Evolutionary conservation across 2,329 filamentous ascomycete genomes (phyloP), one percentile per base, ranked within the genome.

Genomic region (Diaporthe sp.): DNA sequence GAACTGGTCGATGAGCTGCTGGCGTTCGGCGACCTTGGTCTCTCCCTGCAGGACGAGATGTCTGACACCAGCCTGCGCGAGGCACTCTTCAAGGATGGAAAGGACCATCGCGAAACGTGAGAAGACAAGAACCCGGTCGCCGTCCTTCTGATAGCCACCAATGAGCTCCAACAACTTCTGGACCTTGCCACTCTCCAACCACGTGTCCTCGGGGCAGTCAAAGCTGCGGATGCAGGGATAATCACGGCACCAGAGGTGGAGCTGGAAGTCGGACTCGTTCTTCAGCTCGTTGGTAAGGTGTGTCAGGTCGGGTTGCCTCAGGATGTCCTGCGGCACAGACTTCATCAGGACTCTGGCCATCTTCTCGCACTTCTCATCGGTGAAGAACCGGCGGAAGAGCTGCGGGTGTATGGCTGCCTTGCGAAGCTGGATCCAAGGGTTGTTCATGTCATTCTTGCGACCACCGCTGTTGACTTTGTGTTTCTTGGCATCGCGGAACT

Each of bases 361-460:
- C 80, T 95, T 92, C 75, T 91, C 88, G 8, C 98, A 91, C 75
- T 89, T 93, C 44, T 90, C 87, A 80, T 98, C 93, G 15, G 90
- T 91, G 82, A 97, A 99, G 77, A 94, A 90, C 3, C 93, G 92
- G 5, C 96, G 91, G 84, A 97, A 97, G 13, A 99, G 90, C 72
- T 98, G 89, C 0, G 96, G 95, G 81, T 99, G 97, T 58, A 98
- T 95, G 0, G 97, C 94, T 3, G 96, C 95, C 83, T 98, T 96
- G 60, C 96, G 94, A 25, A 98, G 90, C 83, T 96, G 95, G 90
- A 98, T 97, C 87, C 98, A 93, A 37, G 94, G 90, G 79, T 96
- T 94, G 78, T 92, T 92, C 79, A 89, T 86, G 74, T 91, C 90
- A 71, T 88, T 89, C 60, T 86, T 84, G 9, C 87, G 85, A 0